Evolutionary conservation across 2,329 filamentous ascomycete species (phyloP), one percentile per base, ranked within the genome.

Genomic region (Shiraia bambusicola): DNA sequence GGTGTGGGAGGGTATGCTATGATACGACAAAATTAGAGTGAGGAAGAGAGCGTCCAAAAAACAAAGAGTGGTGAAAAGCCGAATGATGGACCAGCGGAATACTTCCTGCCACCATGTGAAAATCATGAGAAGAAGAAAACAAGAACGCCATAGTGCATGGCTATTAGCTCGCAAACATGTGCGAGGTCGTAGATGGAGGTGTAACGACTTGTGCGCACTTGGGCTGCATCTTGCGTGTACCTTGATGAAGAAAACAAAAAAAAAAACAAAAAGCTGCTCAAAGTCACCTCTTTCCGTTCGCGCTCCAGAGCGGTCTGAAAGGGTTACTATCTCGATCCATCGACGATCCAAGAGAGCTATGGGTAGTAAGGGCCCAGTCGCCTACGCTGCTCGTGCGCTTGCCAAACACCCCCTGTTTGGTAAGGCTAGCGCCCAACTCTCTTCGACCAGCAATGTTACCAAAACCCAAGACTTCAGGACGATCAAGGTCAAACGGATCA

Each of bases 401-500:
- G 24, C 49, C 57, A 14, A 48, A 49, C 12, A 61, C 61, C 6
- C 52, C 50, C 34, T 61, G 55, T 26, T 63, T 49, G 7, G 58
- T 61, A 10, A 66, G 50, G 34, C 60, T 67, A 2, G 48, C 58
- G 17, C 54, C 50, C 24, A 66, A 60, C 34, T 63, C 50, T 34
- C 43, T 50, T 7, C 58, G 51, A 10, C 56, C 59, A 28, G 54
- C 45, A 12, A 65, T 56, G 28, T 47, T 51, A 4, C 63, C 58
- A 33, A 69, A 66, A 1, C 63, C 61, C 7, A 71, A 51, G 7
- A 71, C 60, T 42, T 71, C 68, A 8, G 68, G 68, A 10, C 65
- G 53, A 38, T 71, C 68, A 11, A 71, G 60, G 40, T 71, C 68
- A 31, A 71, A 71, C 1, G 68, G 68, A 40, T 71, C 68, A 2